Conservation (phyloP, 108 stramenopile species). For the Aurantiochytrium sp. region DNA sequence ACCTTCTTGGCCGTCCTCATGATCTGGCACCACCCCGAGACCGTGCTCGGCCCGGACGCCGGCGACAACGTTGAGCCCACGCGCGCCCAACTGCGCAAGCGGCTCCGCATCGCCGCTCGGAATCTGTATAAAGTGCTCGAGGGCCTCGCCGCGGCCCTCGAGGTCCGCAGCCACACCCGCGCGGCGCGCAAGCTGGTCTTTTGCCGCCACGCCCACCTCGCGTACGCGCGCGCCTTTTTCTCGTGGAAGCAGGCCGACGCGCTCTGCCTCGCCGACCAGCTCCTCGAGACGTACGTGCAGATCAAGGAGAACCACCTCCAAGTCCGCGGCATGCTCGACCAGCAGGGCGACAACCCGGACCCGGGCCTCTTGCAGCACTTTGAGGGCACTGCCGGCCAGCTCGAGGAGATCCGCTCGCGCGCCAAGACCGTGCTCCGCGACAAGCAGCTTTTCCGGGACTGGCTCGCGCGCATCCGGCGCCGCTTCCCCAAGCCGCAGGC, state of each 20-base stretch:
- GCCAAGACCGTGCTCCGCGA: background rate
- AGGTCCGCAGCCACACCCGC: background rate
- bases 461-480: background rate
- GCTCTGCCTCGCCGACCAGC: background rate
- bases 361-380: constrained; percentile 22
- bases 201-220: background rate
- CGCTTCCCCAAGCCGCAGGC: background rate
- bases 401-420: background rate
- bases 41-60: background rate
- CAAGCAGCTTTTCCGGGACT: background rate
- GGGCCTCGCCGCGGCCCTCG: background rate
- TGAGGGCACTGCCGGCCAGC: background rate
- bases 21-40: constrained; percentile 18
- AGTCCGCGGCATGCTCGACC: background rate
- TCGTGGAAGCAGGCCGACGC: constrained; percentile 26
- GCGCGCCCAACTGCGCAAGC: background rate
- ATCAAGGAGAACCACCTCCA: background rate
- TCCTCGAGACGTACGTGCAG: background rate
- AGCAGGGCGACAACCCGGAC: background rate
- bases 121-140: background rate
- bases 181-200: background rate
- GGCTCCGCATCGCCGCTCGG: background rate
- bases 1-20: background rate
- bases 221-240: background rate
- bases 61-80: background rate